phyloP scores from a whole-genome alignment of 768 basidiomycete genomes.

The Cubamyces sp. region DNA sequence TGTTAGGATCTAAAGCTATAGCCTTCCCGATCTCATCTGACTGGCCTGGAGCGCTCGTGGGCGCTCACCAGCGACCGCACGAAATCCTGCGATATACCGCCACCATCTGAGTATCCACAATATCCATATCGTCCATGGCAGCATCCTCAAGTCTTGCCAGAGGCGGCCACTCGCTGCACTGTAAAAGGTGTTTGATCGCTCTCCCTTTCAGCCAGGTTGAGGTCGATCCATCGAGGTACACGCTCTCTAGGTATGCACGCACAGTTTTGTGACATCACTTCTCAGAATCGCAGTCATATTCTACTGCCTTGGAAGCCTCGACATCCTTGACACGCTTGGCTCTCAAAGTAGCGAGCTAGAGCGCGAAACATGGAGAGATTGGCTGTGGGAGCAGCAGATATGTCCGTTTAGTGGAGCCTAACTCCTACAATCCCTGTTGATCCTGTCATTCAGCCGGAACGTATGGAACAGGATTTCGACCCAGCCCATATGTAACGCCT shows the following conservation, averaged over 20 bases:
- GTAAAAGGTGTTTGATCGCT: slow-evolving; percentile 67
- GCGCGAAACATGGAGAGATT: slow-evolving; percentile 68
- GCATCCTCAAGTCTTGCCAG: slow-evolving; percentile 37
- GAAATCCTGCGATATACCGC: neutral
- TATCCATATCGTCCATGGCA: slow-evolving; percentile 13
- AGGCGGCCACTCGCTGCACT: slow-evolving; percentile 65
- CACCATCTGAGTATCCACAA: slow-evolving; percentile 13
- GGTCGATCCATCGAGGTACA: slow-evolving; percentile 73
- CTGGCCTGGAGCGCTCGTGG: neutral
- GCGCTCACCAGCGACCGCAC: neutral
- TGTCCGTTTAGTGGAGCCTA: slow-evolving; percentile 42
- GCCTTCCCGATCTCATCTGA: slow-evolving; percentile 19
- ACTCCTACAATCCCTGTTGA: neutral
- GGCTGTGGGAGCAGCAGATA: slow-evolving; percentile 91
- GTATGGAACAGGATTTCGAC: slow-evolving; percentile 71
- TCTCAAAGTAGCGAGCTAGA: slow-evolving; percentile 52
- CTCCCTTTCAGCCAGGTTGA: slow-evolving; percentile 72
- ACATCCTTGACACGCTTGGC: slow-evolving; percentile 64
- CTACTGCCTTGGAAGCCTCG: slow-evolving; percentile 86
- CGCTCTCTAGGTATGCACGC: neutral
- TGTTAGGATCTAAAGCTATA: slow-evolving; percentile 14
- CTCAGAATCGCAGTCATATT: slow-evolving; percentile 81
- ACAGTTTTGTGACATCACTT: neutral
- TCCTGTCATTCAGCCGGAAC: slow-evolving; percentile 49
- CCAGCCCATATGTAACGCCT: slow-evolving; percentile 71